Evolutionary conservation across 2,329 filamentous ascomycete species (phyloP).

Genomic region (Aspergillus sergii): DNA sequence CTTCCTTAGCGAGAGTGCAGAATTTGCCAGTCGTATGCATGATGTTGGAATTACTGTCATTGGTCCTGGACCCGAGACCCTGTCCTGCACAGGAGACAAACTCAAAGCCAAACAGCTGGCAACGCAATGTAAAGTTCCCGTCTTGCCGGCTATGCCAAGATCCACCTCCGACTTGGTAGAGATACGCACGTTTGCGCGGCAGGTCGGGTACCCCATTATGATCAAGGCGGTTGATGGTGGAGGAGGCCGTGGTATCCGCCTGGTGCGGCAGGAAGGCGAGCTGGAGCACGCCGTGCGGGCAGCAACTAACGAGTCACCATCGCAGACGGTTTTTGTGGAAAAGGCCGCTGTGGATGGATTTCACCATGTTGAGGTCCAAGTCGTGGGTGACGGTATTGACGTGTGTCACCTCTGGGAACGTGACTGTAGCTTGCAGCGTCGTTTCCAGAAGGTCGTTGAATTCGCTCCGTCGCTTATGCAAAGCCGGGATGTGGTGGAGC

Average conservation of each 20-base stretch:
- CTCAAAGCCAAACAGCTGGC: constrained; percentile 57
- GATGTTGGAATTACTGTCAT: constrained; percentile 54
- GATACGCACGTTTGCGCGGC: constrained; percentile 60
- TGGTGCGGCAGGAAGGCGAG: constrained; percentile 50
- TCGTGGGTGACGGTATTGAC: constrained; percentile 58
- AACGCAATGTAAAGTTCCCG: constrained; percentile 54
- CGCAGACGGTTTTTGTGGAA: constrained; percentile 60
- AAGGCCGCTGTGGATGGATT: constrained; percentile 65
- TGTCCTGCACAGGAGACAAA: constrained; percentile 61
- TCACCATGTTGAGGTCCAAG: constrained; percentile 64
- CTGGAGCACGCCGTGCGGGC: constrained; percentile 52
- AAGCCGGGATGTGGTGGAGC: constrained; percentile 50
- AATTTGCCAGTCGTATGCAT: constrained; percentile 53
- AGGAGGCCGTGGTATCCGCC: constrained; percentile 62
- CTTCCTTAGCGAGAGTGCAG: constrained; percentile 61
- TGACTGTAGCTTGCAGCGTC: constrained; percentile 62
- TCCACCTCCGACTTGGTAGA: constrained; percentile 48
- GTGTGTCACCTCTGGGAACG: constrained; percentile 62
- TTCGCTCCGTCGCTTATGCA: constrained; percentile 56
- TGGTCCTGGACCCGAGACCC: constrained; percentile 60
- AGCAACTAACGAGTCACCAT: constrained; percentile 62
- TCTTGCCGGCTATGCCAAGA: constrained; percentile 51
- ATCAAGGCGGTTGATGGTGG: constrained; percentile 68
- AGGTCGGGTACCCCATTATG: constrained; percentile 59
- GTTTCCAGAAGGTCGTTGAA: constrained; percentile 66